Conservation (phyloP, 2,329 filamentous ascomycete genomes). For the Chrysoporthe cubensis region DNA sequence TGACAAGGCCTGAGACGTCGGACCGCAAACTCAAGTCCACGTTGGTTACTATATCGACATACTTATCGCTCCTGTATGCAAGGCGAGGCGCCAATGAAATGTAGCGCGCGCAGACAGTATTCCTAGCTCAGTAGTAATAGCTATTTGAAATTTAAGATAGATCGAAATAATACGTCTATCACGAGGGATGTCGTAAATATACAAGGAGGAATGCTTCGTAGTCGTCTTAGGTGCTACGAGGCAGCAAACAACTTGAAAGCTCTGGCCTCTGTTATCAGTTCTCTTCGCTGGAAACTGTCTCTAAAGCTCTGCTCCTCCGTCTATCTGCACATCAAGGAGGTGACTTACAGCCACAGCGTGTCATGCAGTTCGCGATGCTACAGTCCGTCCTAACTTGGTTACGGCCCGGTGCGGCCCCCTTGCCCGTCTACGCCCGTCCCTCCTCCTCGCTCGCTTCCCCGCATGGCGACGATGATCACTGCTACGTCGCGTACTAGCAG, state of each 20-base stretch:
- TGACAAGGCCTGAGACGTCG: slow-evolving; percentile 9
- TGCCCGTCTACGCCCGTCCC: not conserved
- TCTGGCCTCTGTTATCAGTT: no score
- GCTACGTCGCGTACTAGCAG: not conserved
- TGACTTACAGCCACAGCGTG: no score
- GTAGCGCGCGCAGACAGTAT: not conserved
- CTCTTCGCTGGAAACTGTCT: no score
- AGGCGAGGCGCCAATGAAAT: not conserved
- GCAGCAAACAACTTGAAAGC: no score
- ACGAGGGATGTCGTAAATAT: no score
- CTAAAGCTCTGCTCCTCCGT: no score
- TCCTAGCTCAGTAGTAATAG: not conserved
- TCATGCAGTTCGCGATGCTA: no score
- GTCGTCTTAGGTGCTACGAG: no score
- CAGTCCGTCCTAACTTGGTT: not conserved
- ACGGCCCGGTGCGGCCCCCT: not conserved
- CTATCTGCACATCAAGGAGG: no score
- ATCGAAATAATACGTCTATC: not conserved
- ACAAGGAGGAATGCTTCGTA: no score
- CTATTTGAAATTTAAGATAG: not conserved
- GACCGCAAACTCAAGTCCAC: not conserved
- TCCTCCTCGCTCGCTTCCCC: not conserved
- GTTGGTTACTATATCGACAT: no score
- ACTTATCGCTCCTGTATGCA: not conserved
- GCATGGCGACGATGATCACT: not conserved